Conservation (phyloP, 371 early-diverging fungal species). For the Zopfochytrium polystomum region DNA sequence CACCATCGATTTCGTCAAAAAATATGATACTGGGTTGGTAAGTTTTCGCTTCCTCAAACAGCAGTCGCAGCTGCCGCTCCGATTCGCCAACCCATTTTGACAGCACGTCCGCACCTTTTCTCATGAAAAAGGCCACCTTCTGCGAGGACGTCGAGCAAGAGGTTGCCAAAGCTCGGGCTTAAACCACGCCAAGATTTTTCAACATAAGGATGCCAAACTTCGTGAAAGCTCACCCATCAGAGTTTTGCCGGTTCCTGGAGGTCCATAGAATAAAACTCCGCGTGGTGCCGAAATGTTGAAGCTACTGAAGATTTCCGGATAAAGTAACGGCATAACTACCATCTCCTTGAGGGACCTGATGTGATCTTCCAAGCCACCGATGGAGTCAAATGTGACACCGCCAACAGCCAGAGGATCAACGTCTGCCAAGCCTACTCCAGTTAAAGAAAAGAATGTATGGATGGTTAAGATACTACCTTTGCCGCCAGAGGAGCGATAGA, state of each 20-base stretch:
- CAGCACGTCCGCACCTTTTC: conserved; percentile 75
- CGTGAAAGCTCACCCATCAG: too few relatives aligned
- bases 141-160: conserved; percentile 56
- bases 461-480: conserved; percentile 15
- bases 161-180: conserved; percentile 70
- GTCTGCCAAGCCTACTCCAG: conserved; percentile 35
- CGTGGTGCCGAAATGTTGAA: conserved; percentile 62
- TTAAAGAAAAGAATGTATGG: neutral
- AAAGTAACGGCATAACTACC: conserved; percentile 77
- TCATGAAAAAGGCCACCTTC: conserved; percentile 71
- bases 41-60: conserved; percentile 80
- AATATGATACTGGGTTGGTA: conserved; percentile 91
- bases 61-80: conserved; percentile 67
- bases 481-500: conserved; percentile 15
- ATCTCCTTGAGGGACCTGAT: conserved; percentile 67
- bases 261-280: conserved; percentile 58
- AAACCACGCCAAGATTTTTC: too few relatives aligned
- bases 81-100: conserved; percentile 83
- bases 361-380: conserved; percentile 58
- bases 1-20: conserved; percentile 99
- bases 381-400: conserved; percentile 51
- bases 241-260: too few relatives aligned
- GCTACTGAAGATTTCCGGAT: conserved; percentile 64
- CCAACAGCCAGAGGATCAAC: conserved; percentile 43
- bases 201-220: too few relatives aligned